phyloP scores from a whole-genome alignment of 176 grass and related monocot genomes.

The Miscanthus lutarioriparius region DNA sequence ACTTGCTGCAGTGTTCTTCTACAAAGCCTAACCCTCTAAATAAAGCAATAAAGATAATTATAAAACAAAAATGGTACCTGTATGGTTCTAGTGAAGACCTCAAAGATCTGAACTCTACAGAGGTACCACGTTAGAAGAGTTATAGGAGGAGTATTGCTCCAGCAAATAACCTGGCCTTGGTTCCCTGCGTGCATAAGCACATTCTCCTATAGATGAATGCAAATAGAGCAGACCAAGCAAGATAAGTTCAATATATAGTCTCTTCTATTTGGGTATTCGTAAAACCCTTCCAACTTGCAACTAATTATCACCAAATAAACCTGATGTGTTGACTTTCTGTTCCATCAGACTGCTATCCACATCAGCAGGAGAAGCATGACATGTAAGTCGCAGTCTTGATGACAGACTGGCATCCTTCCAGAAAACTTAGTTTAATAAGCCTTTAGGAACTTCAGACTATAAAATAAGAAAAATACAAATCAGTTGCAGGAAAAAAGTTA shows the following conservation, averaged over 20 bases:
- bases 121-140: neutral
- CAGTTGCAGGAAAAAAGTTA: constrained; percentile 37
- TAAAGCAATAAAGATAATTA: constrained; percentile 1
- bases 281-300: neutral
- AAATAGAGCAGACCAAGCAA: constrained; percentile 28
- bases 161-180: constrained; percentile 4
- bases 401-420: constrained; percentile 11
- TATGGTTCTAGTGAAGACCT: neutral
- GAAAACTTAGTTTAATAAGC: constrained; percentile 15
- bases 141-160: constrained; percentile 9
- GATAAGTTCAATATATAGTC: constrained; percentile 21
- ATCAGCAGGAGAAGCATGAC: constrained; percentile 30
- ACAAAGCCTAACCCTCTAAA: constrained; percentile 7
- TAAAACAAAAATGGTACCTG: constrained; percentile 38
- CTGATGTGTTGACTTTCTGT: constrained; percentile 21
- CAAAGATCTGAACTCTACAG: neutral
- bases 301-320: constrained; percentile 29
- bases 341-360: constrained; percentile 12
- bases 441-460: constrained; percentile 19
- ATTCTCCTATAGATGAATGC: constrained; percentile 14
- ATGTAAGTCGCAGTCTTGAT: constrained; percentile 29
- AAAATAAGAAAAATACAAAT: constrained; percentile 24
- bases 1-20: constrained; percentile 10
- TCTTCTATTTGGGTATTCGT: constrained; percentile 22
- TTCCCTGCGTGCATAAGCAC: neutral